Evolutionary conservation across 177 flowering plant species (phyloP).

Genomic region (Vitis hybrid): DNA sequence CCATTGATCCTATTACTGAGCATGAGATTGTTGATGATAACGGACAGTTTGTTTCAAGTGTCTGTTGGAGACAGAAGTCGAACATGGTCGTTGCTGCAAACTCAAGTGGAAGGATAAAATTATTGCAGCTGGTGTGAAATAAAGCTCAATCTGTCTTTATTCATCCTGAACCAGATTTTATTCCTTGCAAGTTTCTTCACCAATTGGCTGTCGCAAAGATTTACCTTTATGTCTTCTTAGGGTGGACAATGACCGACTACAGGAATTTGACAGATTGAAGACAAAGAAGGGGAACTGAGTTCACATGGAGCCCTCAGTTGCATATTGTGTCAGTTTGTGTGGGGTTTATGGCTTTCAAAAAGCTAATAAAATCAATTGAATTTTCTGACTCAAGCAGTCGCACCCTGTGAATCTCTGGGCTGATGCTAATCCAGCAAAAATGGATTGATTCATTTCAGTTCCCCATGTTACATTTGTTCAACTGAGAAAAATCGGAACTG

Average conservation of each 20-base stretch:
- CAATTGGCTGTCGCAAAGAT: not conserved
- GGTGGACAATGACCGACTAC: not conserved
- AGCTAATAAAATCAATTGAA: not conserved
- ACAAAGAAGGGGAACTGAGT: not conserved
- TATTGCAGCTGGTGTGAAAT: slow-evolving; percentile 30
- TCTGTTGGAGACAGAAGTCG: slow-evolving; percentile 43
- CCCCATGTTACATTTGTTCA: not conserved
- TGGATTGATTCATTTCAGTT: not conserved
- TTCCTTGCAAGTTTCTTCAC: not conserved
- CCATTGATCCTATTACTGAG: slow-evolving; percentile 32
- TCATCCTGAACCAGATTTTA: not conserved
- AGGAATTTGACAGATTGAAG: not conserved
- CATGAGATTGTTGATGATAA: slow-evolving; percentile 16
- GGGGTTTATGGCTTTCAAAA: not conserved
- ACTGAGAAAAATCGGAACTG: not conserved
- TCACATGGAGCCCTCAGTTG: too few relatives aligned
- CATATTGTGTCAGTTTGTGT: too few relatives aligned
- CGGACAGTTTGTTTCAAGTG: slow-evolving; percentile 48
- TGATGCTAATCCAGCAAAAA: not conserved
- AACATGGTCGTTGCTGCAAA: slow-evolving; percentile 42
- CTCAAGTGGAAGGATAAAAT: slow-evolving; percentile 35
- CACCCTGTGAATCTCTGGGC: not conserved
- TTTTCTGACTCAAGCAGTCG: not conserved
- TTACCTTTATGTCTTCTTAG: not conserved
- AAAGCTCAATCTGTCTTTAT: not conserved